A percentile compares a stretch with the other conserved stretches of the same genome.
phyloP scores from a whole-genome alignment of 768 basidiomycete genomes.

The Panellus pusillus region DNA sequence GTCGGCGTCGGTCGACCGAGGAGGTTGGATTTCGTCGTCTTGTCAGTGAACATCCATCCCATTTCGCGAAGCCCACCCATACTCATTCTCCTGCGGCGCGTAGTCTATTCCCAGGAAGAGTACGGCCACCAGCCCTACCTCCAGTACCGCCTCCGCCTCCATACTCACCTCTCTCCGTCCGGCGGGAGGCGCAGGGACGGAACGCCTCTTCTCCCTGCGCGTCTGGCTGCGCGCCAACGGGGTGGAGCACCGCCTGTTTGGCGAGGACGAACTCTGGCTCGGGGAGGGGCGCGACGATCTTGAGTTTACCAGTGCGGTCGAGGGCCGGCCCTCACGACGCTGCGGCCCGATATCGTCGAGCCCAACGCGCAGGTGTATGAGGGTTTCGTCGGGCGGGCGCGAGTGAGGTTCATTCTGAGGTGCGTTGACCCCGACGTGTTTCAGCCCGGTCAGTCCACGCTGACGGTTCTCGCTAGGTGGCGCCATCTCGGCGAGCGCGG shows the following conservation, averaged over 20 bases:
- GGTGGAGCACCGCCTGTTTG: conserved; percentile 65
- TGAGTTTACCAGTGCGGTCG: conserved; percentile 53
- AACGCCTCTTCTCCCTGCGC: conserved; percentile 53
- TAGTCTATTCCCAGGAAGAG: conserved; percentile 60
- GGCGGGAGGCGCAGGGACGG: conserved; percentile 26
- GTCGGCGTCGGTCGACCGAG: conserved; percentile 42
- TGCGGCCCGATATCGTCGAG: conserved; percentile 36
- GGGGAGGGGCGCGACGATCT: conserved; percentile 49
- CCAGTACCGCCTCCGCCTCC: no score
- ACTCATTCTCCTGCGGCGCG: neutral
- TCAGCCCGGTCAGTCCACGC: neutral
- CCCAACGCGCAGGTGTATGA: conserved; percentile 53
- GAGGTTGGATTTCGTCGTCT: conserved; percentile 57
- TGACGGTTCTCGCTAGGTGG: conserved; percentile 43
- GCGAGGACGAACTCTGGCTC: conserved; percentile 64
- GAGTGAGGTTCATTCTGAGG: conserved; percentile 58
- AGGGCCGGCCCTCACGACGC: conserved; percentile 53
- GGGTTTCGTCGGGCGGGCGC: conserved; percentile 53
- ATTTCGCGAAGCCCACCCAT: neutral
- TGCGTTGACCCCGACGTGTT: conserved; percentile 22
- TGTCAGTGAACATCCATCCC: conserved; percentile 40
- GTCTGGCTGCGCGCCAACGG: conserved; percentile 62
- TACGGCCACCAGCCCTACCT: neutral
- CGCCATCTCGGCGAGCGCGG: conserved; percentile 37
- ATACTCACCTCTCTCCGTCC: conserved; percentile 41